Conservation (phyloP, 2,329 filamentous ascomycete species). For the Fusarium chuoi region DNA sequence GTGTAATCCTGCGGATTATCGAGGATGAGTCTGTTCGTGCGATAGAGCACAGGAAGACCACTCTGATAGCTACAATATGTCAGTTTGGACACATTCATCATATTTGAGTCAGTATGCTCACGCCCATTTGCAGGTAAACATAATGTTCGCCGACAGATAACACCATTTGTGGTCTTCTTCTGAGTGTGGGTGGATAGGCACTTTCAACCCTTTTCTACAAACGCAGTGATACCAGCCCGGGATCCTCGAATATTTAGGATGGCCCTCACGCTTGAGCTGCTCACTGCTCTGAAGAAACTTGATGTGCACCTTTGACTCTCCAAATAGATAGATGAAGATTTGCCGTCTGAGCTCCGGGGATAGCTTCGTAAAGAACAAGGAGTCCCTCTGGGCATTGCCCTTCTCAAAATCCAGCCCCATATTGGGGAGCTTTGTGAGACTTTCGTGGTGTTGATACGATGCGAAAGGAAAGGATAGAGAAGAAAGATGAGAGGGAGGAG, state of each 20-base stretch:
- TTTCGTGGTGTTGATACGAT: no score
- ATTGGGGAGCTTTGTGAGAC: not conserved
- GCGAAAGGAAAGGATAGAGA: not conserved
- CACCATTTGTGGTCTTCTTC: constrained; percentile 1
- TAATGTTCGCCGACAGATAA: not conserved
- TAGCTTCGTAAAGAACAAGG: not conserved
- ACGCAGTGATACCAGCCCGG: constrained; percentile 1
- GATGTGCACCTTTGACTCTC: not conserved
- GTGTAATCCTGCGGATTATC: not conserved
- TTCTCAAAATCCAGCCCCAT: not conserved
- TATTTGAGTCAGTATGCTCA: not conserved
- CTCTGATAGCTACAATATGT: not conserved
- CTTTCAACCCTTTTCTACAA: not conserved
- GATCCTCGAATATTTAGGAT: not conserved
- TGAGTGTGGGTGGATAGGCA: not conserved
- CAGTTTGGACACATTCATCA: not conserved
- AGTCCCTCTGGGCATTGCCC: not conserved
- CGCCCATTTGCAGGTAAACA: constrained; percentile 11
- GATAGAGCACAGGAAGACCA: not conserved
- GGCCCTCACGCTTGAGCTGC: not conserved
- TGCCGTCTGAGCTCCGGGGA: not conserved
- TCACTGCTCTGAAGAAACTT: not conserved
- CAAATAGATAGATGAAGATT: constrained; percentile 9
- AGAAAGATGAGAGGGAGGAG: no score
- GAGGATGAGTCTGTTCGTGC: not conserved